Percentiles rank a stretch among this genome's conserved stretches.
These are phyloP conservation scores for Saturnispora mendoncae DNA, from an alignment of 805 yeast species.

Conservation along the genomic window DNA sequence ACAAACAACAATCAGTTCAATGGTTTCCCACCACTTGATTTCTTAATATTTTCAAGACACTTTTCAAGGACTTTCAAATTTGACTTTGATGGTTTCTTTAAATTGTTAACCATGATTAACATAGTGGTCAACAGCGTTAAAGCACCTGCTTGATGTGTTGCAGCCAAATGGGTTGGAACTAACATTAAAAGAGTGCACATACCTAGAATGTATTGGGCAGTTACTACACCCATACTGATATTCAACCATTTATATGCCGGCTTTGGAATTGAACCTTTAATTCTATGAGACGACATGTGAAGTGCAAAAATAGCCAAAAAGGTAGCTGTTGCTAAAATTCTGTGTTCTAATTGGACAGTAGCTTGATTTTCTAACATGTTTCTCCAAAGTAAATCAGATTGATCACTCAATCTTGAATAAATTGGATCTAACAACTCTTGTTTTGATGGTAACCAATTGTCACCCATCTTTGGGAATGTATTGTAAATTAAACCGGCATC, in stretches of 20 bases:
- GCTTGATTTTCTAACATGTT: constrained; percentile 91
- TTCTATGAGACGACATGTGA: constrained; percentile 58
- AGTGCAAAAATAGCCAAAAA: constrained; percentile 60
- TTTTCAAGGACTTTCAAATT: constrained; percentile 26
- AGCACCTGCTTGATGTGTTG: constrained; percentile 96
- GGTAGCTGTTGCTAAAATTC: constrained; percentile 75
- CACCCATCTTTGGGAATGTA: constrained; percentile 96
- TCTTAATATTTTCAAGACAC: constrained; percentile 18
- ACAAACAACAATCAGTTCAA: constrained; percentile 4
- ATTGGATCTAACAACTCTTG: constrained; percentile 70
- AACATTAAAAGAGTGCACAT: constrained; percentile 75
- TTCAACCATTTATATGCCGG: constrained; percentile 49
- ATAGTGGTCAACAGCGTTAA: constrained; percentile 76
- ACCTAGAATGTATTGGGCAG: constrained; percentile 79
- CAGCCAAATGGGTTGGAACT: constrained; percentile 90
- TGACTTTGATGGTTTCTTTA: constrained; percentile 44
- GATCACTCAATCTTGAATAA: constrained; percentile 58
- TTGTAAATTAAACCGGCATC: constrained; percentile 97
- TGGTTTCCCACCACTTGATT: constrained; percentile 9
- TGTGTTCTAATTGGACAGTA: constrained; percentile 87
- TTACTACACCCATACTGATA: constrained; percentile 71
- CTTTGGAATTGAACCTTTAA: constrained; percentile 49
- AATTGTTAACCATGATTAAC: constrained; percentile 49
- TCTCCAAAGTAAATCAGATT: constrained; percentile 80
- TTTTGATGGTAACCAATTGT: constrained; percentile 62